Evolutionary conservation across 2,329 filamentous ascomycete species (phyloP).

Genomic region (Gnomoniopsis sp.): DNA sequence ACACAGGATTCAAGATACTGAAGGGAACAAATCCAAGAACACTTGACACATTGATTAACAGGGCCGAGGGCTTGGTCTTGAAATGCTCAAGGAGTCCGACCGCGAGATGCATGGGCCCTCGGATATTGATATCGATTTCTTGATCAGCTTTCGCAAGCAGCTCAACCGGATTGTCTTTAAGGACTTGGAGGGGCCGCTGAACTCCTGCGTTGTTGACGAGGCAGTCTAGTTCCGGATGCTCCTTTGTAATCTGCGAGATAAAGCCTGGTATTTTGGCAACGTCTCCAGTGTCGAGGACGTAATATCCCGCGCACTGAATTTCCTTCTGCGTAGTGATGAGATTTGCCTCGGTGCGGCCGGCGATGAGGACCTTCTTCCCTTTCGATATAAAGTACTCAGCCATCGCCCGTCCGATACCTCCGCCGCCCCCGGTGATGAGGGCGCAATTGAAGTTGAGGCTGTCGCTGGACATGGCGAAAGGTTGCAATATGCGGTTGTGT

Average conservation of each 20-base stretch:
- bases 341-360: conserved; percentile 52
- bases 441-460: conserved; percentile 39
- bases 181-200: conserved; percentile 48
- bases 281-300: conserved; percentile 48
- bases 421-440: conserved; percentile 47
- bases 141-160: conserved; percentile 50
- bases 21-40: conserved; percentile 51
- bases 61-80: conserved; percentile 33
- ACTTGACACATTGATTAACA: conserved; percentile 53
- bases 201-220: conserved; percentile 59
- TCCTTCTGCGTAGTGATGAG: conserved; percentile 39
- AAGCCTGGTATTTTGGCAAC: conserved; percentile 41
- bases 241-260: conserved; percentile 38
- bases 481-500: neutral
- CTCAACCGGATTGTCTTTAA: conserved; percentile 33
- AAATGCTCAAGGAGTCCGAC: conserved; percentile 48
- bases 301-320: conserved; percentile 47
- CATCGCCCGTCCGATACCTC: conserved; percentile 49
- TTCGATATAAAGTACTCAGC: conserved; percentile 41
- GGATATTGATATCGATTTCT: conserved; percentile 57
- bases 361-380: conserved; percentile 49
- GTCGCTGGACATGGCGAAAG: conserved; percentile 13
- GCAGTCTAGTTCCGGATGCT: conserved; percentile 55
- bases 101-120: conserved; percentile 54
- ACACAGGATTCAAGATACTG: conserved; percentile 53